Conservation (phyloP, 2,329 filamentous ascomycete species). For the Paecilomyces variotii region DNA sequence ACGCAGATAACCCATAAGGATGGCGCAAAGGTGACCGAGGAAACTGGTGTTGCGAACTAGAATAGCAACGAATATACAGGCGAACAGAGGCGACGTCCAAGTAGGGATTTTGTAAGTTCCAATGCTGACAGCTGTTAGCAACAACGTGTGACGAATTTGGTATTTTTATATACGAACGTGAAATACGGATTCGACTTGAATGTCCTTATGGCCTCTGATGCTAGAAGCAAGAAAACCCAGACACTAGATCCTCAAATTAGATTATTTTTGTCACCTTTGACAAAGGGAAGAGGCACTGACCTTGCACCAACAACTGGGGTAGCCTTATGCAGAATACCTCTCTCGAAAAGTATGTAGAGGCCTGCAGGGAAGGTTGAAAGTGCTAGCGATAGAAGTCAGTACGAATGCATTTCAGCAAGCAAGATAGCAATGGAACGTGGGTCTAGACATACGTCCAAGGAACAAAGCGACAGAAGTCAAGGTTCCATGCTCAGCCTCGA, state of each 20-base stretch:
- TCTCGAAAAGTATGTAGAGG: constrained; percentile 73
- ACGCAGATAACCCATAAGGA: constrained; percentile 82
- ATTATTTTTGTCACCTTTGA: not conserved
- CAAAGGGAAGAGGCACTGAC: constrained; percentile 39
- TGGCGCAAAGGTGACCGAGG: constrained; percentile 75
- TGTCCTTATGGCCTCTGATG: constrained; percentile 77
- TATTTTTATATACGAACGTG: constrained; percentile 14
- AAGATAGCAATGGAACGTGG: not conserved
- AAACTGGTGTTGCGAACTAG: constrained; percentile 76
- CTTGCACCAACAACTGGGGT: constrained; percentile 73
- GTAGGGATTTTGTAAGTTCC: constrained; percentile 71
- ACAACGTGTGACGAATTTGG: not conserved
- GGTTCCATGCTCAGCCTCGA: constrained; percentile 88
- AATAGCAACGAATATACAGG: constrained; percentile 65
- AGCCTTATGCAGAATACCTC: constrained; percentile 61
- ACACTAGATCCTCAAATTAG: constrained; percentile 48
- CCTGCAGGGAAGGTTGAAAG: constrained; percentile 74
- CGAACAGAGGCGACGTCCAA: constrained; percentile 78
- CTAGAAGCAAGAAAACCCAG: constrained; percentile 85
- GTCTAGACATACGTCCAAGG: constrained; percentile 66
- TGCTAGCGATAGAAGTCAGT: constrained; percentile 41
- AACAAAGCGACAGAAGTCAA: constrained; percentile 81
- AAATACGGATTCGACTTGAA: constrained; percentile 75
- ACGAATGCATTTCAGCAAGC: not conserved
- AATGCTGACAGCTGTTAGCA: constrained; percentile 34